phyloP scores from a whole-genome alignment of 2,329 filamentous ascomycete genomes.

The Penicillium sp. region DNA sequence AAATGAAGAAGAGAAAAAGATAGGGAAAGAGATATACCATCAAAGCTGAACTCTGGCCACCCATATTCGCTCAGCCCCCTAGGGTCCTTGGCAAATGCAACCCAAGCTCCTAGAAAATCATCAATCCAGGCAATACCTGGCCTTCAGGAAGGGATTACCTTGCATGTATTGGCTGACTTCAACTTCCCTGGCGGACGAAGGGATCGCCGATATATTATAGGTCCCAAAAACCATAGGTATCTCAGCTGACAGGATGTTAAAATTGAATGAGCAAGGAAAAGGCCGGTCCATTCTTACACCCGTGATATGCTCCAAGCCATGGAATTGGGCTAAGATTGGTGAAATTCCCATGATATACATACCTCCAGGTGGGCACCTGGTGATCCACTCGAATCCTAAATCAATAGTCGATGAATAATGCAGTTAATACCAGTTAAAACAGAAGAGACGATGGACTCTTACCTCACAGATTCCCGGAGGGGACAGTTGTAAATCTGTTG shows the following conservation, averaged over 20 bases:
- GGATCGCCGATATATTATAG: constrained; percentile 2
- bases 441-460: background rate
- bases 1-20: no score
- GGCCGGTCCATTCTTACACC: constrained; percentile 16
- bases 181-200: constrained; percentile 1
- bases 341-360: constrained; percentile 36
- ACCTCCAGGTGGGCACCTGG: constrained; percentile 31
- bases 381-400: constrained; percentile 1
- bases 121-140: background rate
- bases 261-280: background rate
- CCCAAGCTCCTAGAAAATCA: constrained; percentile 1
- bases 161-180: constrained; percentile 10
- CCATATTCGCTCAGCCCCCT: constrained; percentile 2
- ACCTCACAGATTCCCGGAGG: background rate
- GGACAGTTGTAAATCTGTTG: background rate
- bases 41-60: constrained; percentile 1
- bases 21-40: background rate
- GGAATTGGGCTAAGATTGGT: constrained; percentile 31
- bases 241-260: constrained; percentile 4
- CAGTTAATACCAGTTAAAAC: background rate
- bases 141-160: background rate
- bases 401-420: background rate
- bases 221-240: constrained; percentile 12
- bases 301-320: constrained; percentile 41
- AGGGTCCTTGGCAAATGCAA: constrained; percentile 8